Evolutionary conservation across 768 basidiomycete species (phyloP).

Genomic region (Amanita rimosa): DNA sequence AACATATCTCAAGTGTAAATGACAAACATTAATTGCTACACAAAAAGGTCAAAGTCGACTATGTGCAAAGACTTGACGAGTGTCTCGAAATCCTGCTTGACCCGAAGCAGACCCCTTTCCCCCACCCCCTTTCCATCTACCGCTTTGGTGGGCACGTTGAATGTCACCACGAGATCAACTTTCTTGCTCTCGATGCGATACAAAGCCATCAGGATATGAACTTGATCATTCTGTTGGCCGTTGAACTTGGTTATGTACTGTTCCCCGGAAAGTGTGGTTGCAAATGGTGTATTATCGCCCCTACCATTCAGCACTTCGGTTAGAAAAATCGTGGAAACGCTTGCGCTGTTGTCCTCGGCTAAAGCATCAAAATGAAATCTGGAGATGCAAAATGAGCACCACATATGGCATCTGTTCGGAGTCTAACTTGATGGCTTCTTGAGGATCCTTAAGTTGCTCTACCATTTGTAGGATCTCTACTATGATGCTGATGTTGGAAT

Average conservation of each 20-base stretch:
- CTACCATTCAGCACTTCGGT: constrained; percentile 26
- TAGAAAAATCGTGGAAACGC: constrained; percentile 34
- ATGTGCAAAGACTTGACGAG: constrained; percentile 55
- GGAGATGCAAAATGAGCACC: constrained; percentile 8
- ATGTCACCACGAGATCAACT: constrained; percentile 76
- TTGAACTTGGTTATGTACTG: constrained; percentile 79
- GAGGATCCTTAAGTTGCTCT: constrained; percentile 29
- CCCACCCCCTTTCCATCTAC: constrained; percentile 32
- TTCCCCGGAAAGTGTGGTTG: constrained; percentile 52
- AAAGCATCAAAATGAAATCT: constrained; percentile 90
- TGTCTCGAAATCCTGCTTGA: constrained; percentile 36
- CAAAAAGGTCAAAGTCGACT: constrained; percentile 61
- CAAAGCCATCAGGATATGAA: constrained; percentile 70
- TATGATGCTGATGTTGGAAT: constrained; percentile 64
- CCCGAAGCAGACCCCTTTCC: constrained; percentile 23
- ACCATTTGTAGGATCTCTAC: constrained; percentile 79
- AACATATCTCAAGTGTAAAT: background rate
- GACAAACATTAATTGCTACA: constrained; percentile 17
- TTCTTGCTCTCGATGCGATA: constrained; percentile 64
- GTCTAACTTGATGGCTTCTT: constrained; percentile 42
- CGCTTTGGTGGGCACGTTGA: constrained; percentile 61
- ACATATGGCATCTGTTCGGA: background rate
- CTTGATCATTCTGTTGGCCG: constrained; percentile 42
- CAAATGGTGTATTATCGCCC: constrained; percentile 42
- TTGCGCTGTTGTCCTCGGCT: constrained; percentile 83